These are phyloP conservation scores for Paratinospora sagittata DNA, from an alignment of 164 flowering plant genomes.

Conservation along the genomic window DNA sequence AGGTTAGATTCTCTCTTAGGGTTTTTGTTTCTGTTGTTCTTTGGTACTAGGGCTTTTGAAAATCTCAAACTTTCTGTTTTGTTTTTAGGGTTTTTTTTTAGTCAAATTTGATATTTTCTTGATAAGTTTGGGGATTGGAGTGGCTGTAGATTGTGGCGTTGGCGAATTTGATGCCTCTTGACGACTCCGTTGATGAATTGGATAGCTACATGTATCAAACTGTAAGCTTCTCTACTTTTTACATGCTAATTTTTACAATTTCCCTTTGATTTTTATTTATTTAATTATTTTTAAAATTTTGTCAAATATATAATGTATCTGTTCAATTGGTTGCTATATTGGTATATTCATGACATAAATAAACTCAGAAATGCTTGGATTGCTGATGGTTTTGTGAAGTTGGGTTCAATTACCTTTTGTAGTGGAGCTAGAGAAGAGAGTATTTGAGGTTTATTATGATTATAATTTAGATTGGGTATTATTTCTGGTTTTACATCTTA, in stretches of 20 bases:
- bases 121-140: neutral
- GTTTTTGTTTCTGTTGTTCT: neutral
- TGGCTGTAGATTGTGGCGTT: slow-evolving; percentile 71
- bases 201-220: slow-evolving; percentile 99
- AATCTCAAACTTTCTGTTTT: neutral
- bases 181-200: slow-evolving; percentile 83
- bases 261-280: neutral
- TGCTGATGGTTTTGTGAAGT: neutral
- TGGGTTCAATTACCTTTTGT: too few relatives aligned
- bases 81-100: neutral
- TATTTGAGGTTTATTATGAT: too few relatives aligned
- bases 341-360: neutral
- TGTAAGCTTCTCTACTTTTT: slow-evolving; percentile 32
- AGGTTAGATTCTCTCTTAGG: slow-evolving; percentile 35
- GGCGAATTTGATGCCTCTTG: slow-evolving; percentile 88
- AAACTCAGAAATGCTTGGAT: neutral
- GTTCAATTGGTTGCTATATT: neutral
- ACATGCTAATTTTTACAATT: neutral
- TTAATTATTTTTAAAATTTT: neutral
- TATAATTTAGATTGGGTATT: too few relatives aligned
- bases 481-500: too few relatives aligned
- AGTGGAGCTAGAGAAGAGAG: too few relatives aligned
- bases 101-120: neutral
- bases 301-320: too few relatives aligned
- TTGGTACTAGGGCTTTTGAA: neutral